Evolutionary conservation across 1,139 yeast species (phyloP), one percentile per base, ranked within the genome.

Genomic region (Candida smagusa): DNA sequence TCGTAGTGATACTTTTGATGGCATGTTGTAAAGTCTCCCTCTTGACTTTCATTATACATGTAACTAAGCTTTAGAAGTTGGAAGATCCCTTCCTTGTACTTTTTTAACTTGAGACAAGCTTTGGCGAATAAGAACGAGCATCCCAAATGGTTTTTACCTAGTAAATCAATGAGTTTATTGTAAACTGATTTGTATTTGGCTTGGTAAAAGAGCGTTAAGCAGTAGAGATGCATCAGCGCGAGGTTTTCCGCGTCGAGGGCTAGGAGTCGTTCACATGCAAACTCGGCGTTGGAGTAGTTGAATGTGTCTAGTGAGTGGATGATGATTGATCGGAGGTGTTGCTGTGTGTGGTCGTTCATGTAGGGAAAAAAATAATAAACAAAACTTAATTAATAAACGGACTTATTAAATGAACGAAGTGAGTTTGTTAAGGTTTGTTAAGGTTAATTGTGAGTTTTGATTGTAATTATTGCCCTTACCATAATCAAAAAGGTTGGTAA

Each of bases 231-330:
- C 7, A 74, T 53, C 9, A 85, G 72, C 39, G 81, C 84, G 3
- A 71, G 56, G 49, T 79, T 68, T 21, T 56, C 53, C 4, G 72
- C 63, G 41, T 74, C 73, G 36, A 66, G 64, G 2, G 92, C 88
- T 22, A 84, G 54, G 24, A 87, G 65, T 45, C 94, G 68, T 52
- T 88, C 96, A 26, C 86, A 76, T 9, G 92, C 85, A 63, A 88
- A 85, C 56, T 81, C 88, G 3, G 96, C 95, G 37, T 86, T 83
- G 16, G 68, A 62, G 38, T 78, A 66, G 50, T 85, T 72, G 53
- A 82, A 87, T 42, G 77, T 76, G 52, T 88, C 96, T 30, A 88
- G 59, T 11, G 85, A 77, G 50, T 86, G 86, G 56, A 86, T 65
- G 13, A 84, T 71, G 7, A 73, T 64, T 23, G 82, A 74, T 33